Evolutionary conservation across 139 green algal genomes (phyloP), one percentile per base, ranked within the genome.

Genomic region (Pycnococcus provasolii): DNA sequence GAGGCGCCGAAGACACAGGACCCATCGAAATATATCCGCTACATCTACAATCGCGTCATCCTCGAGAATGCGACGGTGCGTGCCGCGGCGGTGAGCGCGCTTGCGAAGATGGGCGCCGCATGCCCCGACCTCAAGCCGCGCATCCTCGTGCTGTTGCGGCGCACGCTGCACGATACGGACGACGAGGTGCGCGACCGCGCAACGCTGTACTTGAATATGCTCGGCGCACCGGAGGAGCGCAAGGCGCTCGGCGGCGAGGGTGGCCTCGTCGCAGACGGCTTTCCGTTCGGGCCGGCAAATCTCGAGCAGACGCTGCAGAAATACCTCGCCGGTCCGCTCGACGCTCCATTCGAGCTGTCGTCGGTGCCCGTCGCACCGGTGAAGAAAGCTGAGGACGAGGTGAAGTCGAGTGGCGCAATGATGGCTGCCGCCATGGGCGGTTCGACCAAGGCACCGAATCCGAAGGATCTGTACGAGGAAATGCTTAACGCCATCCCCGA

Each of bases 1-100:
- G 88, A 96, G 72, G 90, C 84, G 2, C 90, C 84, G 11, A 76
- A 75, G 11, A 85, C 84, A 15, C 57, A 64, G 3, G 82, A 89
- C 62, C 83, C 83, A 0, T 62, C 73, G 15, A 81, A 80, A 52
- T 87, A 84, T 53, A 77, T 83, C 62, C 66, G 93, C 67, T 96
- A 90, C 79, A 97, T 99, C 78, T 99, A 95, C 89, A 99, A 99
- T 81, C 86, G 93, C 46, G 88, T 99, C 69, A 95, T 98, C 59
- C 81, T 99, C 60, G 93, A 99, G 81, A 99, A 98, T 60, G 94
- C 93, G 7, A 96, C 94, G 1, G 94, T 99, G 64, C 81, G 93
- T 37, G 93, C 94, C 0, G 87, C 89, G 4, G 93, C 93, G 2
- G 87, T 98, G 37, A 85, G 73, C 52, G 83, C 87, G 3, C 83